These are phyloP conservation scores for Hypoxylon sp. DNA, from an alignment of 2,329 filamentous ascomycete genomes.

Conservation along the genomic window DNA sequence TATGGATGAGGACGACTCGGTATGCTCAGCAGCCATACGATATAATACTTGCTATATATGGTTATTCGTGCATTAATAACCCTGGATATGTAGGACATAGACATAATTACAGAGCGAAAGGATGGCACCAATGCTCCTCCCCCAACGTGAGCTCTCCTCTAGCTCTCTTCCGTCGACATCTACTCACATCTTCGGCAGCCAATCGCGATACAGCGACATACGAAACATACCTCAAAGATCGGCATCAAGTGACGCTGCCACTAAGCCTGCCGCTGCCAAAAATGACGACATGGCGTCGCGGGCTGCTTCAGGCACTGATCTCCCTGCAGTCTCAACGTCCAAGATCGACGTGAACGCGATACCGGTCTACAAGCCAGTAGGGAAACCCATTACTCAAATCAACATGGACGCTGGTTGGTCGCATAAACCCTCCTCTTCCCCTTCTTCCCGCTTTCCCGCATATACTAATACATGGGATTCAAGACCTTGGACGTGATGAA, in stretches of 20 bases:
- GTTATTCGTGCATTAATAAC: conserved; percentile 1
- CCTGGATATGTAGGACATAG: conserved; percentile 69
- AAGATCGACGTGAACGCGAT: conserved; percentile 88
- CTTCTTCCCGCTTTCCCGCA: neutral
- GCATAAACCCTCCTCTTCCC: neutral
- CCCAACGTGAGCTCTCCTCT: conserved; percentile 63
- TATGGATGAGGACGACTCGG: conserved; percentile 73
- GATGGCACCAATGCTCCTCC: conserved; percentile 73
- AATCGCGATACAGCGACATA: conserved; percentile 75
- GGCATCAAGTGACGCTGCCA: conserved; percentile 65
- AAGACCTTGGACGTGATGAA: conserved; percentile 80
- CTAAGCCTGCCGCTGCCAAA: conserved; percentile 63
- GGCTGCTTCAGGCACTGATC: conserved; percentile 48
- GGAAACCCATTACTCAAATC: conserved; percentile 84
- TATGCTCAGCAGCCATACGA: conserved; percentile 45
- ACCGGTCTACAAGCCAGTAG: conserved; percentile 82
- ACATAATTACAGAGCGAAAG: conserved; percentile 77
- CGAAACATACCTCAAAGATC: conserved; percentile 75
- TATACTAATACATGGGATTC: conserved; percentile 29
- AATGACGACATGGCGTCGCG: conserved; percentile 61
- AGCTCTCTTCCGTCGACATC: neutral
- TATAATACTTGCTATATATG: neutral
- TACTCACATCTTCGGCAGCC: conserved; percentile 57
- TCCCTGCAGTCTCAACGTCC: conserved; percentile 79
- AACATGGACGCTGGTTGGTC: conserved; percentile 77